Conservation (phyloP, 176 grass and related monocot species). For the Triticum timopheevii region DNA sequence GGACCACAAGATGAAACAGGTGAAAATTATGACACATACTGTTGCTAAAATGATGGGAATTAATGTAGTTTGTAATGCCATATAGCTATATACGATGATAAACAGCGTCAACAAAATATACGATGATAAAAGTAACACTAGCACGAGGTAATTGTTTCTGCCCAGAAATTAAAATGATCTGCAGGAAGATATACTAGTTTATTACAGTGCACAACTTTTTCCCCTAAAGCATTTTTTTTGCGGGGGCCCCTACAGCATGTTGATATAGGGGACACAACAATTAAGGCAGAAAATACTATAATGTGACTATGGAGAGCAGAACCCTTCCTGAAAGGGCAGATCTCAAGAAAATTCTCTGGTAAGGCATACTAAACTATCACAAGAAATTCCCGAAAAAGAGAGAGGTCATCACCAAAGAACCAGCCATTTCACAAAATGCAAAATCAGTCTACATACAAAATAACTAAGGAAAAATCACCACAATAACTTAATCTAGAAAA, state of each 20-base stretch:
- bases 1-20: conserved; percentile 8
- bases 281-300: not conserved
- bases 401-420: not conserved
- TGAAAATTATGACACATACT: not conserved
- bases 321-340: not conserved
- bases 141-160: not conserved
- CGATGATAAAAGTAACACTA: conserved; percentile 7
- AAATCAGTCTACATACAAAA: conserved; percentile 1
- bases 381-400: not conserved
- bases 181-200: not conserved
- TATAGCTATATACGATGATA: not conserved
- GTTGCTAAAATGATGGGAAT: conserved; percentile 25
- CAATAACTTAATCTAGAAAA: not conserved
- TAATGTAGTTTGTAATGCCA: not conserved
- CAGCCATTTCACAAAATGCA: not conserved
- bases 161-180: not conserved
- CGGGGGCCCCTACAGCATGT: not conserved
- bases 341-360: conserved; percentile 25
- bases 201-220: conserved; percentile 10
- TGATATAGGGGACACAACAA: not conserved
- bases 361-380: not conserved
- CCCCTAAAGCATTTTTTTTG: not conserved
- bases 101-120: not conserved
- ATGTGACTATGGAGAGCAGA: not conserved
- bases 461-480: not conserved